A percentile compares a stretch with the other conserved stretches of the same genome.
Evolutionary conservation across 805 yeast species (phyloP).

Genomic region (Grigorovia humatica): DNA sequence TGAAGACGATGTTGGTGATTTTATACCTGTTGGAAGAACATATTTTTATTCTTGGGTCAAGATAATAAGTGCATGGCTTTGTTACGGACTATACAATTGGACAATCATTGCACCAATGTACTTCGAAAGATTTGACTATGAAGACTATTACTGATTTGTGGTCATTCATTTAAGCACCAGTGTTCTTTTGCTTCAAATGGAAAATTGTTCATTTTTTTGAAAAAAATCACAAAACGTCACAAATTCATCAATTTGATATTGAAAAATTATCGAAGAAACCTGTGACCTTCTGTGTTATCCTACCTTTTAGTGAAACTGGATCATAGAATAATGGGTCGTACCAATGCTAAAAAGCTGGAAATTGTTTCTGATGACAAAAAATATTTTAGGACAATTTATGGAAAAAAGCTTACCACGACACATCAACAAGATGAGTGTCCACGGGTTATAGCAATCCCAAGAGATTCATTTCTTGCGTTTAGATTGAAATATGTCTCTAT

Average conservation of each 20-base stretch:
- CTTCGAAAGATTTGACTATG: constrained; percentile 71
- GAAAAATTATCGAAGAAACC: no score
- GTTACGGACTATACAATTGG: constrained; percentile 82
- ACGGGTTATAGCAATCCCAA: constrained; percentile 32
- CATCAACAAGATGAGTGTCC: constrained; percentile 1
- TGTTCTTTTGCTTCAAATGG: not conserved
- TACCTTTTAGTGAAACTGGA: not conserved
- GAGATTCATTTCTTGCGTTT: constrained; percentile 49
- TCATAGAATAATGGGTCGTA: not conserved
- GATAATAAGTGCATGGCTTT: constrained; percentile 84
- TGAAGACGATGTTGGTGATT: constrained; percentile 73
- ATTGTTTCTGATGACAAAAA: constrained; percentile 14
- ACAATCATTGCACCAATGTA: constrained; percentile 81
- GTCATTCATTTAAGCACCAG: not conserved
- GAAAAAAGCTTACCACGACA: not conserved
- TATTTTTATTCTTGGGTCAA: constrained; percentile 94
- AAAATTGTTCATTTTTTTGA: no score
- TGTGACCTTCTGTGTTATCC: no score
- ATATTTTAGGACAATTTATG: constrained; percentile 4
- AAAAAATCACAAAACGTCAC: not conserved
- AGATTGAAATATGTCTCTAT: constrained; percentile 46
- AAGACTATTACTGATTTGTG: constrained; percentile 12
- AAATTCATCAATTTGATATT: not conserved
- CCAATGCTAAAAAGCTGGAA: not conserved
- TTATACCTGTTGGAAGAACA: constrained; percentile 94